These are phyloP conservation scores for Heliosperma pusillum DNA, from an alignment of 148 eudicot species.

Conservation along the genomic window DNA sequence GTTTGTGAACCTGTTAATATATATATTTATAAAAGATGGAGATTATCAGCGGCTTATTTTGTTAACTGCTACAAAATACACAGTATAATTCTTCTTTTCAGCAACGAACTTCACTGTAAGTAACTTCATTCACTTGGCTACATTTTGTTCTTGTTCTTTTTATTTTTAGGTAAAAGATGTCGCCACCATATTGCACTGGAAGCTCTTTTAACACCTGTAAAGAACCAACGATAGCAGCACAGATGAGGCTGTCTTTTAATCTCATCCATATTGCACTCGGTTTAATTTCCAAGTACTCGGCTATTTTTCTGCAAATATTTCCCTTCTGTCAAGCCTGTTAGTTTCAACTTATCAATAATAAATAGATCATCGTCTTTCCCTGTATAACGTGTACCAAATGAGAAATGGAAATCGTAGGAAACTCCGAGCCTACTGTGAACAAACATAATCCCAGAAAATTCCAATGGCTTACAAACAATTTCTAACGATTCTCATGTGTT, in stretches of 20 bases:
- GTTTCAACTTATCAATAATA: conserved; percentile 8
- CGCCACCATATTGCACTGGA: conserved; percentile 84
- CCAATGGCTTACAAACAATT: not conserved
- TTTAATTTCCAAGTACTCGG: not conserved
- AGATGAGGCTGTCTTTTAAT: conserved; percentile 13
- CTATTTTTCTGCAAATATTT: not conserved
- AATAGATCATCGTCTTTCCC: not conserved
- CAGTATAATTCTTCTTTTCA: not conserved
- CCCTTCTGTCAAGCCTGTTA: conserved; percentile 11
- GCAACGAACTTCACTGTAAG: not conserved
- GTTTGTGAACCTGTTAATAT: conserved; percentile 9
- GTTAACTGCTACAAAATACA: not conserved
- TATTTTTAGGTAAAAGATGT: conserved; percentile 84
- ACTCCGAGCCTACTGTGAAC: not conserved
- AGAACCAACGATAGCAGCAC: conserved; percentile 24
- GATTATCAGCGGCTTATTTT: conserved; percentile 12
- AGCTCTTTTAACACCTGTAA: conserved; percentile 45
- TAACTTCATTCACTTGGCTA: conserved; percentile 26
- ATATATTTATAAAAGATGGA: conserved; percentile 5
- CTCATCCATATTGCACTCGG: not conserved
- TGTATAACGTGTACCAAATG: conserved; percentile 8
- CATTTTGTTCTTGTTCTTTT: conserved; percentile 30
- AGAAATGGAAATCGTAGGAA: not conserved
- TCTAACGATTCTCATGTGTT: not conserved
- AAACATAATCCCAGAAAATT: not conserved